Evolutionary conservation across 768 basidiomycete genomes (phyloP), one percentile per base, ranked within the genome.

Genomic region (Tulasnella sp.): DNA sequence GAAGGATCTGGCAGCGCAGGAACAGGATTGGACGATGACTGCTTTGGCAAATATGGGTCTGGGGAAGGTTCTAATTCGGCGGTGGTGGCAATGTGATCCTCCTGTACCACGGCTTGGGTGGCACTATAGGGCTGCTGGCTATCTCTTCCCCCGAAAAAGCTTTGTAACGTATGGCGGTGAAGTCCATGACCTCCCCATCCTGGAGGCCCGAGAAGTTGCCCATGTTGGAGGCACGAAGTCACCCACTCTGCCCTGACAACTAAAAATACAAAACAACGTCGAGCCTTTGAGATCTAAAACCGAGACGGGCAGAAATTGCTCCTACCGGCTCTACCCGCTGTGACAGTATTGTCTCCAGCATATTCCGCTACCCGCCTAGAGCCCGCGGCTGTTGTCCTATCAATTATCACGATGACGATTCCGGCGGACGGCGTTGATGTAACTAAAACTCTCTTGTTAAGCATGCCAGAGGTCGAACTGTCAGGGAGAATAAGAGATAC

Each of bases 61-160:
- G 44, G 44, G 44, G 44, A 15, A 44, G 13, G 44, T 44, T 44
- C 44, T 44, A 13, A 2, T 15, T 44, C 44, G 13, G 44, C 3
- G 44, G 44, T 44, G 44, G 15, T 44, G 44, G 44, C 13, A 99
- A 85, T 23, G 96, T 93, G 16, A 96, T 98, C 48, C 97, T 97
- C 77, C 99, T 97, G 85, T 99, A 98, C 96, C 99, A 99, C 83
- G 23, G 5, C 55, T 57, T n/a, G 55, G n/a, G 23, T 57, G 5
- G 51, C 23, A 26, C 1, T 26, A 26, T 55, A 6, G 18, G n/a
- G n/a, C 6, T 5, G 3, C 15, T 10, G 15, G 44, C 44, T 44
- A 18, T 44, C n/a, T 57, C 10, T 29, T 26, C 29, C n/a, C 10
- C 61, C 26, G 13, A 67, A 35, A 32, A 7, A 67, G 51, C 23